phyloP scores from a whole-genome alignment of 2,329 filamentous ascomycete genomes.

The Sordariomycetes sp. region DNA sequence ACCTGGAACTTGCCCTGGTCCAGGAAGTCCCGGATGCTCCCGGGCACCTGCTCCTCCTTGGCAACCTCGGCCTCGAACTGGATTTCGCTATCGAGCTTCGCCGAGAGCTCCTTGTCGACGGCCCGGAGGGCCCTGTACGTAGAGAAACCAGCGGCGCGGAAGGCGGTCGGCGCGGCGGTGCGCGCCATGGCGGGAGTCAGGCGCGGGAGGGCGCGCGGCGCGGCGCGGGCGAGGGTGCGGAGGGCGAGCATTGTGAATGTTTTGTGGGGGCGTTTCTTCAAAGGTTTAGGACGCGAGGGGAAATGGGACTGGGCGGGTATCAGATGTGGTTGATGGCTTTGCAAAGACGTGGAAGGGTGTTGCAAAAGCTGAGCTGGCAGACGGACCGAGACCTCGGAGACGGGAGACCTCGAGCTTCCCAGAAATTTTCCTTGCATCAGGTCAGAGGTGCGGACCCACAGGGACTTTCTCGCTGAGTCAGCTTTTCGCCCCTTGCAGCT shows the following conservation, averaged over 20 bases:
- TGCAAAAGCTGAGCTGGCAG: background rate
- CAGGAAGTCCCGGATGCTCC: conserved; percentile 76
- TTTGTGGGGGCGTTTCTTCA: conserved; percentile 4
- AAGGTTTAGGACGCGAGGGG: conserved; percentile 5
- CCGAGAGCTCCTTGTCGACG: conserved; percentile 66
- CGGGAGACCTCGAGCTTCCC: background rate
- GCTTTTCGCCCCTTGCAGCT: background rate
- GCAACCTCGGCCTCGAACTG: conserved; percentile 73
- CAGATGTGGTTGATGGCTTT: background rate
- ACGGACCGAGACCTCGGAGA: background rate
- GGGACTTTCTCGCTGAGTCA: background rate
- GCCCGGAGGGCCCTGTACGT: conserved; percentile 19
- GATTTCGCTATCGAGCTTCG: conserved; percentile 77
- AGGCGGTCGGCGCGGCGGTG: conserved; percentile 1
- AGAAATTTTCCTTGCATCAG: background rate
- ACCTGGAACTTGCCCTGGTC: conserved; percentile 76
- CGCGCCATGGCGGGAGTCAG: conserved; percentile 2
- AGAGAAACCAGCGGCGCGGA: conserved; percentile 24
- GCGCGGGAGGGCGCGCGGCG: conserved; percentile 42
- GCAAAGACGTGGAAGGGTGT: background rate
- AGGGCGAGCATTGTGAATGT: conserved; percentile 52
- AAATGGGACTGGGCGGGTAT: conserved; percentile 11
- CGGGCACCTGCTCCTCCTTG: conserved; percentile 56
- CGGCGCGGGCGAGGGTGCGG: conserved; percentile 50
- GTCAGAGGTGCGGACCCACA: background rate